Evolutionary conservation across 2,329 filamentous ascomycete genomes (phyloP).

Genomic region (Aspergillus ibericus): DNA sequence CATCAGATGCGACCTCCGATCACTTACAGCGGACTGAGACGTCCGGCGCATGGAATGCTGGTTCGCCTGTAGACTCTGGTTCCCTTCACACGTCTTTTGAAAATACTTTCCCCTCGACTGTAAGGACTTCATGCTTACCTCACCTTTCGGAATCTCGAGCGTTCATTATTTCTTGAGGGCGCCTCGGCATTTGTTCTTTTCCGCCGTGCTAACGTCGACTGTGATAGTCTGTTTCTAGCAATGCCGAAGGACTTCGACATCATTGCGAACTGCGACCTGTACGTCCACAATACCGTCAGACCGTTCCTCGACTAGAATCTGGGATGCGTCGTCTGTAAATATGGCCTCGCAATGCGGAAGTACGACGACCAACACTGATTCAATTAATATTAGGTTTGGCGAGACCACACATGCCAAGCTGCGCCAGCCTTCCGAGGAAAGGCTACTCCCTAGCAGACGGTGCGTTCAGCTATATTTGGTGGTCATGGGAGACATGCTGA

Average conservation of each 20-base stretch:
- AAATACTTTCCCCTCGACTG: neutral
- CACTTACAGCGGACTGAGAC: constrained; percentile 21
- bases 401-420: constrained; percentile 17
- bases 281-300: constrained; percentile 21
- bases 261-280: constrained; percentile 14
- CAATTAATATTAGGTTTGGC: constrained; percentile 13
- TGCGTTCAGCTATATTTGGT: constrained; percentile 10
- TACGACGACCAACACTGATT: constrained; percentile 13
- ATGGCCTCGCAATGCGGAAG: constrained; percentile 9
- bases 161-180: neutral
- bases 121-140: constrained; percentile 3
- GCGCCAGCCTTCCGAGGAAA: constrained; percentile 12
- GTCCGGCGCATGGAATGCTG: constrained; percentile 24
- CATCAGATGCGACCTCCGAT: constrained; percentile 27
- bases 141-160: neutral
- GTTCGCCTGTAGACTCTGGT: constrained; percentile 12
- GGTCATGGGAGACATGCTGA: neutral
- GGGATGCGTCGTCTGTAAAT: constrained; percentile 28
- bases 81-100: neutral
- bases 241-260: constrained; percentile 20
- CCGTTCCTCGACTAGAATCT: constrained; percentile 18
- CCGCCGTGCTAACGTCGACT: neutral
- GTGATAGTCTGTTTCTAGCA: constrained; percentile 13
- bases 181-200: neutral
- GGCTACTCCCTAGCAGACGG: constrained; percentile 22